phyloP scores from a whole-genome alignment of 108 stramenopile species.

The Nitzschia inconspicua region DNA sequence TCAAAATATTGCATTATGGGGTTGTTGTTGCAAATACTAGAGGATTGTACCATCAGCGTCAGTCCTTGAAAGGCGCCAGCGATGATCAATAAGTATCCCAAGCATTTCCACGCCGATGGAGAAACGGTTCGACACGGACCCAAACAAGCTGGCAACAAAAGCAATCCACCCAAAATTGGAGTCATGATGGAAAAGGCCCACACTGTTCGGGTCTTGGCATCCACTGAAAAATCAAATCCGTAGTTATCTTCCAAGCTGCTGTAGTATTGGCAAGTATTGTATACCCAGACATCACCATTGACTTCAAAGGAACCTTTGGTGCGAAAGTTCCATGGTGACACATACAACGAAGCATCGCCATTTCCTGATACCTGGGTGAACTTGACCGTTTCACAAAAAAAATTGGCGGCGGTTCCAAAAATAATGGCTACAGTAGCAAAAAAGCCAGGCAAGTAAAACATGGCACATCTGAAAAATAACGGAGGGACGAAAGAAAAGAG shows the following conservation, averaged over 20 bases:
- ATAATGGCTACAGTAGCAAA: conserved; percentile 9
- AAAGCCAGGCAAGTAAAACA: not conserved
- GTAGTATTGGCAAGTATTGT: conserved; percentile 9
- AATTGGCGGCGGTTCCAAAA: conserved; percentile 14
- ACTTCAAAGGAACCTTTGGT: not conserved
- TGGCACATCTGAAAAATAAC: too few relatives aligned
- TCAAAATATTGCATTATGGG: conserved; percentile 23
- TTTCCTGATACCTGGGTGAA: conserved; percentile 1
- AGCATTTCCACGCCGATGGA: not conserved
- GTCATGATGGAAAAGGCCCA: conserved; percentile 28
- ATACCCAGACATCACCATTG: not conserved
- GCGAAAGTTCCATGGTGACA: conserved; percentile 12
- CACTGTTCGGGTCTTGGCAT: conserved; percentile 15
- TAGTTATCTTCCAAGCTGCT: not conserved
- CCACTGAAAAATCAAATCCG: conserved; percentile 17
- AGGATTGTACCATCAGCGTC: conserved; percentile 12
- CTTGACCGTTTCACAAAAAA: conserved; percentile 22
- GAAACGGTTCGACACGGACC: not conserved
- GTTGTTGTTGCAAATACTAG: conserved; percentile 25
- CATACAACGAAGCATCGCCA: conserved; percentile 1
- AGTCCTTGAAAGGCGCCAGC: conserved; percentile 17
- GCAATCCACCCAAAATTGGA: conserved; percentile 3
- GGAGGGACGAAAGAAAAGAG: too few relatives aligned
- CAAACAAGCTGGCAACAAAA: not conserved
- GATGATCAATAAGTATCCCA: conserved; percentile 10